Conservation (phyloP, 2,329 filamentous ascomycete genomes). For the Pseudocercospora eumusae region DNA sequence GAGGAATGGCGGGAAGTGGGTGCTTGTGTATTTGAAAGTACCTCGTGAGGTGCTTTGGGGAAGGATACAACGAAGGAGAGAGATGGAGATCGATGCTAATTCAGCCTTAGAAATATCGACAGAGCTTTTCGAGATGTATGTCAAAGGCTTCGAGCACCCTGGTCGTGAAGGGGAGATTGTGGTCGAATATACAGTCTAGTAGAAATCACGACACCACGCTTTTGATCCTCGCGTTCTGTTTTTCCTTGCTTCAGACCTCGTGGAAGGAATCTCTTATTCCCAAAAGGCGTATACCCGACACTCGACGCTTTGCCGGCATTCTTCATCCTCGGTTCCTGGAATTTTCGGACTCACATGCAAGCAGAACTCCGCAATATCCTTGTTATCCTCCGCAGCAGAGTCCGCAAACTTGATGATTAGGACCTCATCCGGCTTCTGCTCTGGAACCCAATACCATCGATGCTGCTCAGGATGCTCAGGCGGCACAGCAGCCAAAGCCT, state of each 20-base stretch:
- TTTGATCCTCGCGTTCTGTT: neutral
- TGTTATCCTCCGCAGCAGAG: slow-evolving; percentile 16
- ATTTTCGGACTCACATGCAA: slow-evolving; percentile 24
- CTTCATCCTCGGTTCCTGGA: slow-evolving; percentile 18
- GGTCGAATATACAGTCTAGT: slow-evolving; percentile 14
- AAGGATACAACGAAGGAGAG: slow-evolving; percentile 6
- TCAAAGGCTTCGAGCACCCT: slow-evolving; percentile 18
- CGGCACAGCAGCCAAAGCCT: slow-evolving; percentile 19
- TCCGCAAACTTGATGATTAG: slow-evolving; percentile 28
- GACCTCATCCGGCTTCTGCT: slow-evolving; percentile 26
- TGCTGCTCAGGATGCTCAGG: slow-evolving; percentile 19
- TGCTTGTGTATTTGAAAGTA: slow-evolving; percentile 13
- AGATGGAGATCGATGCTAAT: slow-evolving; percentile 13
- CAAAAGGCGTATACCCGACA: slow-evolving; percentile 25
- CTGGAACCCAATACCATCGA: slow-evolving; percentile 28
- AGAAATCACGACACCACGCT: neutral
- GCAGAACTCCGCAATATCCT: slow-evolving; percentile 19
- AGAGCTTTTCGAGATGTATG: slow-evolving; percentile 12
- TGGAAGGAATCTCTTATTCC: slow-evolving; percentile 11
- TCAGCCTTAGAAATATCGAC: slow-evolving; percentile 17
- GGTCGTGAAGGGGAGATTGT: slow-evolving; percentile 12
- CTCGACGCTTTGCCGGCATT: slow-evolving; percentile 24
- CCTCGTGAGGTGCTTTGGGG: slow-evolving; percentile 13
- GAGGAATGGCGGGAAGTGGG: slow-evolving; percentile 5
- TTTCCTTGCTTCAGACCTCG: neutral